These are phyloP conservation scores for Fomitopsis betulina DNA, from an alignment of 1,284 basidiomycete genomes.

Conservation along the genomic window DNA sequence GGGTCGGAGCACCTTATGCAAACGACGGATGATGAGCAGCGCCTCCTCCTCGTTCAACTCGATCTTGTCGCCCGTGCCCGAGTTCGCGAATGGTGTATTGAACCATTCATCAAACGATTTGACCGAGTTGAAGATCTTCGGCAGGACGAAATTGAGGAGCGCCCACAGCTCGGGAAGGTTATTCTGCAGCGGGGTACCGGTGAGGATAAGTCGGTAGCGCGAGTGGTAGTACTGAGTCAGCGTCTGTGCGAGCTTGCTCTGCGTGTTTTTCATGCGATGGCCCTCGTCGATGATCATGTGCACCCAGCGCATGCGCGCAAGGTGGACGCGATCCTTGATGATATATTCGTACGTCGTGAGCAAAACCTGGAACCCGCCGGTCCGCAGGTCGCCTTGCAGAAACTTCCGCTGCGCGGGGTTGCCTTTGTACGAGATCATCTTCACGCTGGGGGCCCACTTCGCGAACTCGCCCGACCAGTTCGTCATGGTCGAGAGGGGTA, in stretches of 20 bases:
- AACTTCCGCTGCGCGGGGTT: slow-evolving; percentile 79
- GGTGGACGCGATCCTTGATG: slow-evolving; percentile 91
- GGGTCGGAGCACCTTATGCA: slow-evolving; percentile 97
- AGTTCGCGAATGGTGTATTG: slow-evolving; percentile 99
- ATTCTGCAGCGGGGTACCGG: slow-evolving; percentile 98
- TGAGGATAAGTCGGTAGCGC: slow-evolving; percentile 93
- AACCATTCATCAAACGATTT: slow-evolving; percentile 99
- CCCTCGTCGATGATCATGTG: slow-evolving; percentile 99
- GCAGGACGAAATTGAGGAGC: slow-evolving; percentile 95
- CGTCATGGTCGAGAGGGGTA: slow-evolving; percentile 96
- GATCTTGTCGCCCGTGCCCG: slow-evolving; percentile 95
- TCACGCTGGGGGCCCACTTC: slow-evolving; percentile 92
- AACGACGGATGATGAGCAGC: slow-evolving; percentile 92
- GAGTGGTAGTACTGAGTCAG: slow-evolving; percentile 93
- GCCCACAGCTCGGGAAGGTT: slow-evolving; percentile 99
- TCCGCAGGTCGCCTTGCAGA: slow-evolving; percentile 71
- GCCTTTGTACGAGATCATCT: slow-evolving; percentile 90
- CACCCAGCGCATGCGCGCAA: slow-evolving; percentile 94
- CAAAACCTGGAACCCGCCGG: slow-evolving; percentile 90
- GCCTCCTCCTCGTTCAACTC: slow-evolving; percentile 99
- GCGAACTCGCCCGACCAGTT: slow-evolving; percentile 98
- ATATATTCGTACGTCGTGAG: slow-evolving; percentile 99
- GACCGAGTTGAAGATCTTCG: slow-evolving; percentile 99
- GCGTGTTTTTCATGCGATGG: slow-evolving; percentile 99
- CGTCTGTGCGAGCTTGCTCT: slow-evolving; percentile 91